Percentiles rank a stretch among this genome's conserved stretches.
Evolutionary conservation across 139 green algal genomes (phyloP).

Genomic region (Diplosphaera chodatii): DNA sequence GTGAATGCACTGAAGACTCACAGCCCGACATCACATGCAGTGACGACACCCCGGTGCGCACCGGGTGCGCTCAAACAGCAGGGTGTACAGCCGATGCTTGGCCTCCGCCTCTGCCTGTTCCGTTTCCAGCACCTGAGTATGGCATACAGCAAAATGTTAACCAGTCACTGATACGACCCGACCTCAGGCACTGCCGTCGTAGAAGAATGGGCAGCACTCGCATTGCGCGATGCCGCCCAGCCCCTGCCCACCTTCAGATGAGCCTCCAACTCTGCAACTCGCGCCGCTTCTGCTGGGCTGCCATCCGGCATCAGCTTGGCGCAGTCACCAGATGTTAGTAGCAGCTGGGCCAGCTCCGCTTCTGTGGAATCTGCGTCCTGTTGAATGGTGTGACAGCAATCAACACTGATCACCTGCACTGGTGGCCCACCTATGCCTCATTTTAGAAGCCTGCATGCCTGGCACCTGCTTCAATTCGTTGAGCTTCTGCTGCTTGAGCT

Average conservation of each 20-base stretch:
- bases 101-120: conserved; percentile 75
- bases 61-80: conserved; percentile 69
- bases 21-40: too few species aligned
- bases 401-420: not conserved
- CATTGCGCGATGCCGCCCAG: too few species aligned
- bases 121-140: conserved; percentile 39
- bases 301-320: conserved; percentile 34
- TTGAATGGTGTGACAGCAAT: too few species aligned
- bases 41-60: conserved; percentile 11
- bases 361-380: not conserved
- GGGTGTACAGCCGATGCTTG: conserved; percentile 79
- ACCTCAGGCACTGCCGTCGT: too few species aligned
- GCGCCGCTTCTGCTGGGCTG: conserved; percentile 22
- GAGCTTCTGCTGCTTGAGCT: conserved; percentile 73
- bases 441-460: too few species aligned
- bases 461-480: conserved; percentile 68
- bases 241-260: conserved; percentile 20
- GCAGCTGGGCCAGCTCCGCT: conserved; percentile 22
- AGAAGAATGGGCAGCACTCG: too few species aligned
- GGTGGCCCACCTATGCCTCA: not conserved
- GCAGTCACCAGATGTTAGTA: conserved; percentile 34
- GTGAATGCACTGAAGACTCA: too few species aligned
- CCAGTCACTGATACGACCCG: too few species aligned
- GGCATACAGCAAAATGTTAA: too few species aligned
- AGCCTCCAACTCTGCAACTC: conserved; percentile 25